phyloP scores from a whole-genome alignment of 352 stramenopile genomes.

The Globisporangium barbulae region DNA sequence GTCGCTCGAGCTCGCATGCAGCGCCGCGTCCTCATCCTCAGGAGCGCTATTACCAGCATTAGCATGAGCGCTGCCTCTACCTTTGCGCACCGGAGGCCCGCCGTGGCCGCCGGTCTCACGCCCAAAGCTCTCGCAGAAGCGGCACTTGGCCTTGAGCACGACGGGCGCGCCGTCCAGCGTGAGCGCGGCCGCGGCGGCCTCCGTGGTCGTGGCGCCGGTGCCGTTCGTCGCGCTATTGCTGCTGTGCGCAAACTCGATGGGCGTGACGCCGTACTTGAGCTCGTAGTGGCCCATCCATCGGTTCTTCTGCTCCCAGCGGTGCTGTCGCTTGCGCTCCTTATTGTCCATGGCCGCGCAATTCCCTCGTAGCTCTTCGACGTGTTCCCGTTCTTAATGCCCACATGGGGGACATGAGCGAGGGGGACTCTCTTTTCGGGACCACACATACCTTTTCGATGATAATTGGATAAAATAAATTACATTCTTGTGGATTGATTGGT shows the following conservation, averaged over 20 bases:
- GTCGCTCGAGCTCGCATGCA: slow-evolving; percentile 14
- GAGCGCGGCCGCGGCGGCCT: slow-evolving; percentile 6
- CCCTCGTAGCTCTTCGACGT: neutral
- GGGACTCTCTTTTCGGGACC: neutral
- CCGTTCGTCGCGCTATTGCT: slow-evolving; percentile 9
- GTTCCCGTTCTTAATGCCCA: neutral
- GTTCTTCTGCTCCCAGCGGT: slow-evolving; percentile 66
- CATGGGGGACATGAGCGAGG: neutral
- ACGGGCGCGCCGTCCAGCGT: slow-evolving; percentile 20
- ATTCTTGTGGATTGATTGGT: neutral
- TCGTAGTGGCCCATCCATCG: slow-evolving; percentile 60
- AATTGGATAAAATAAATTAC: neutral
- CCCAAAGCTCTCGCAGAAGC: slow-evolving; percentile 57
- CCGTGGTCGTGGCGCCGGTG: slow-evolving; percentile 2
- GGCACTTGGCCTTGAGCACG: slow-evolving; percentile 51
- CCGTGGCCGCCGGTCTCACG: slow-evolving; percentile 21
- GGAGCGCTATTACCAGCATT: neutral
- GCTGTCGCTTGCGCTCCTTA: slow-evolving; percentile 54
- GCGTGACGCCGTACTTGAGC: slow-evolving; percentile 57
- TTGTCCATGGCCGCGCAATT: neutral
- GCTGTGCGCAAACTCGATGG: slow-evolving; percentile 32
- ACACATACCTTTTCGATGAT: neutral
- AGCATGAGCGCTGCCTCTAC: neutral
- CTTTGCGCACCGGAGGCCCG: neutral
- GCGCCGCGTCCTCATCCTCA: slow-evolving; percentile 2